These are phyloP conservation scores for Ulota crispa DNA, from an alignment of 225 moss, liverwort and hornwort genomes.

Conservation along the genomic window DNA sequence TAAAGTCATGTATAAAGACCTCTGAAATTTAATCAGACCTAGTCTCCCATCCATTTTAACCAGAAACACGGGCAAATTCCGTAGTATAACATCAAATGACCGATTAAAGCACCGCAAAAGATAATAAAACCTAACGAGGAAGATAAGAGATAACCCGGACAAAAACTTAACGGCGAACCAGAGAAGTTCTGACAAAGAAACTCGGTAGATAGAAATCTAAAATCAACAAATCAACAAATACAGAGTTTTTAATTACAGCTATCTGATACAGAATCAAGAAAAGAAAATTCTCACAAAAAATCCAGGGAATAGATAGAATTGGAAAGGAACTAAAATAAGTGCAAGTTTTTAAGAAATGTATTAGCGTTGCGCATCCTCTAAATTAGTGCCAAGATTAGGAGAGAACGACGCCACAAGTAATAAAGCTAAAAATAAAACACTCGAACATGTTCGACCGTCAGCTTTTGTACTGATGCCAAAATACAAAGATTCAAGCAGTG, in stretches of 20 bases:
- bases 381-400: neutral
- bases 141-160: neutral
- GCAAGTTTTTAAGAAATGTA: neutral
- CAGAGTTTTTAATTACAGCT: neutral
- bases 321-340: neutral
- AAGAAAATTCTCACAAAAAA: neutral
- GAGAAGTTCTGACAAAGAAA: neutral
- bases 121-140: neutral
- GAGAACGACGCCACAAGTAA: neutral
- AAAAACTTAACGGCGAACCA: neutral
- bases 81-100: neutral
- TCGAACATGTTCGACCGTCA: neutral
- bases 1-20: neutral
- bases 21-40: neutral
- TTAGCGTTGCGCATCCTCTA: constrained; percentile 4
- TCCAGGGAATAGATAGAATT: neutral
- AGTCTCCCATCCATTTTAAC: neutral
- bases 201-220: neutral
- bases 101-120: neutral
- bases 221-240: neutral
- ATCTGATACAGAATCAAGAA: constrained; percentile 1
- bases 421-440: neutral
- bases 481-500: neutral
- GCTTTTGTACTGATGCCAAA: neutral
- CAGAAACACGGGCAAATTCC: neutral